These are phyloP conservation scores for Tulasnella sp. DNA, from an alignment of 768 basidiomycete species.

Conservation along the genomic window DNA sequence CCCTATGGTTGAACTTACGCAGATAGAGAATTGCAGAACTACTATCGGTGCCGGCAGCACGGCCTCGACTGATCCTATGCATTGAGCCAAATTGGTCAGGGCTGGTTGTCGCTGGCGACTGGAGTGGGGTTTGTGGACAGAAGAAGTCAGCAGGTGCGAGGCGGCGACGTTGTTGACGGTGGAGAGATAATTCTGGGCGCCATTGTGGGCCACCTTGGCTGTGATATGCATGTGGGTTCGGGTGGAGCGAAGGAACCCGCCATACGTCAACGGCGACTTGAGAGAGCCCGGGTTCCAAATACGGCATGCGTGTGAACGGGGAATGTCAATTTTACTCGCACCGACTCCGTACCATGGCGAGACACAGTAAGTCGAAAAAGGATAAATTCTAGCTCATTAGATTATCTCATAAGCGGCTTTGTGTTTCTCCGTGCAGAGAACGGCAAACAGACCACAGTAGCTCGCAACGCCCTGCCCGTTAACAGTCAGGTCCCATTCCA, in stretches of 20 bases:
- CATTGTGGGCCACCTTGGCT: neutral
- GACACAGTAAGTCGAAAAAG: neutral
- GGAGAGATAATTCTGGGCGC: neutral
- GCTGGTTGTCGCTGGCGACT: neutral
- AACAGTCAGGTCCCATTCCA: constrained; percentile 3
- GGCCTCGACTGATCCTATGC: neutral
- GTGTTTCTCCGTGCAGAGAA: neutral
- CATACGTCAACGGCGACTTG: neutral
- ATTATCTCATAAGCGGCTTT: neutral
- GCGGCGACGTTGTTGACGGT: neutral
- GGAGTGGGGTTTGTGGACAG: neutral
- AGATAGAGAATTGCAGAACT: neutral
- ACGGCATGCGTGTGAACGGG: neutral
- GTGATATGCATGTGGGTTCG: too few relatives aligned
- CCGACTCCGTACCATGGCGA: neutral
- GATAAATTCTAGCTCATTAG: neutral
- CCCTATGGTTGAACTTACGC: neutral
- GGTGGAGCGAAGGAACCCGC: neutral
- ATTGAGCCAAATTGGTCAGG: too few relatives aligned
- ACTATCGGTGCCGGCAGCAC: neutral
- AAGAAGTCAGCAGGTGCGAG: neutral
- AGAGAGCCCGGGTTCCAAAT: neutral
- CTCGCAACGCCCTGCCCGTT: constrained; percentile 6
- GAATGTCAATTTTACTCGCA: neutral
- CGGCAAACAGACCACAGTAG: neutral